Conservation (phyloP, 2,329 filamentous ascomycete genomes). For the Colletotrichum sp. region DNA sequence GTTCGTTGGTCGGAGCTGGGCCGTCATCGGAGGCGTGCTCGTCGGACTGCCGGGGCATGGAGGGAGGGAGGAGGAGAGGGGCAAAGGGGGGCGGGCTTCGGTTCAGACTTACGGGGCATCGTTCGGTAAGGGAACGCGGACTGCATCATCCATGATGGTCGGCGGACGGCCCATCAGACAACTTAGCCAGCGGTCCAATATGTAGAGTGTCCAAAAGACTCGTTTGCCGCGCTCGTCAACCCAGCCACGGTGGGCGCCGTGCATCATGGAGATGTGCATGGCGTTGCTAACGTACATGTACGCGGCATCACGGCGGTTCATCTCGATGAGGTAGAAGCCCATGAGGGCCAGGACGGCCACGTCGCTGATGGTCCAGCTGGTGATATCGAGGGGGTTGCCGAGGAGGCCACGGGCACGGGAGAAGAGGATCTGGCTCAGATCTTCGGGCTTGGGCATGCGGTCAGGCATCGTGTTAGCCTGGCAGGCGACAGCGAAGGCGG, state of each 20-base stretch:
- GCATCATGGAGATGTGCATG: conserved; percentile 53
- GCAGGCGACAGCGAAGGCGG: conserved; percentile 47
- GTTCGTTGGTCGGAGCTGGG: not conserved
- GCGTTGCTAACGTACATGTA: conserved; percentile 52
- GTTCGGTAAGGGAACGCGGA: conserved; percentile 45
- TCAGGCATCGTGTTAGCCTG: conserved; percentile 32
- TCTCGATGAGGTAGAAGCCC: conserved; percentile 54
- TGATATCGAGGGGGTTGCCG: conserved; percentile 52
- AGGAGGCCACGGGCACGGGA: conserved; percentile 47
- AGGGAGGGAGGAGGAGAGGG: not conserved
- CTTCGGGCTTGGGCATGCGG: conserved; percentile 30
- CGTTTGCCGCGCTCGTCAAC: conserved; percentile 49
- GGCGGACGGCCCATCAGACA: conserved; percentile 56
- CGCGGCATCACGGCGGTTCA: conserved; percentile 53
- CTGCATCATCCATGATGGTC: conserved; percentile 51
- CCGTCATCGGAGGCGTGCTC: not conserved
- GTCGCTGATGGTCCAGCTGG: conserved; percentile 45
- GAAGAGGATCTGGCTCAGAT: conserved; percentile 49
- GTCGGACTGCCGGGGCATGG: not conserved
- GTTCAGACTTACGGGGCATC: conserved; percentile 42
- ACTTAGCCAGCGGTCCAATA: conserved; percentile 54
- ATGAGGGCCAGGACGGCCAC: conserved; percentile 51
- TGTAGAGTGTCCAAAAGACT: conserved; percentile 58
- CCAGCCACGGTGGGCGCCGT: conserved; percentile 51
- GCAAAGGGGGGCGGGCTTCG: not conserved